Percentiles rank a stretch among this genome's conserved stretches.
These are phyloP conservation scores for Peronospora belbahrii DNA, from an alignment of 352 stramenopile genomes.

Conservation along the genomic window DNA sequence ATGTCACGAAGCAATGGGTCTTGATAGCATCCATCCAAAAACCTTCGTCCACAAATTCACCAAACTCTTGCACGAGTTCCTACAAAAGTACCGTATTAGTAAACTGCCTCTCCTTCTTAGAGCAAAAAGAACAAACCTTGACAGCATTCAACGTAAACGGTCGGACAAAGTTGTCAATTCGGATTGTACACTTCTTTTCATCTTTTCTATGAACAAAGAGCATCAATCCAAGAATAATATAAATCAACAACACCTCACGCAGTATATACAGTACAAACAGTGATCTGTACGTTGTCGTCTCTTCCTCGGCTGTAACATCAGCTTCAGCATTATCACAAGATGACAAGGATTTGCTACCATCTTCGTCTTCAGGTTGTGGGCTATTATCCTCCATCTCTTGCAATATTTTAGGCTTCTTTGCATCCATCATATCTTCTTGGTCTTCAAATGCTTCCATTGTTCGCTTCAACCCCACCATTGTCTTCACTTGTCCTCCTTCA, in stretches of 20 bases:
- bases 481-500: background rate
- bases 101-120: background rate
- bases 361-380: slow-evolving; percentile 16
- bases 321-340: slow-evolving; percentile 1
- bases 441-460: slow-evolving; percentile 2
- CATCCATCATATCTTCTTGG: background rate
- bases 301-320: slow-evolving; percentile 7
- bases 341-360: slow-evolving; percentile 3
- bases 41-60: slow-evolving; percentile 51
- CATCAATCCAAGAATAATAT: background rate
- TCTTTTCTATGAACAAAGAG: slow-evolving; percentile 1
- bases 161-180: slow-evolving; percentile 66
- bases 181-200: slow-evolving; percentile 23
- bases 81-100: slow-evolving; percentile 8
- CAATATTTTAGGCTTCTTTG: slow-evolving; percentile 14
- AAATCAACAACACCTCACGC: too few relatives aligned
- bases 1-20: slow-evolving; percentile 83
- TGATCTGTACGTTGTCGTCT: slow-evolving; percentile 7
- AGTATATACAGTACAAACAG: background rate
- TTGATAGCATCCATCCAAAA: slow-evolving; percentile 88
- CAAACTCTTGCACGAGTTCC: slow-evolving; percentile 48
- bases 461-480: slow-evolving; percentile 8
- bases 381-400: slow-evolving; percentile 1
- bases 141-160: slow-evolving; percentile 72
- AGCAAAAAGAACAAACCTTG: slow-evolving; percentile 32